These are phyloP conservation scores for Chamaecyparis obtusa DNA, from an alignment of 75 land plant genomes.

Conservation along the genomic window DNA sequence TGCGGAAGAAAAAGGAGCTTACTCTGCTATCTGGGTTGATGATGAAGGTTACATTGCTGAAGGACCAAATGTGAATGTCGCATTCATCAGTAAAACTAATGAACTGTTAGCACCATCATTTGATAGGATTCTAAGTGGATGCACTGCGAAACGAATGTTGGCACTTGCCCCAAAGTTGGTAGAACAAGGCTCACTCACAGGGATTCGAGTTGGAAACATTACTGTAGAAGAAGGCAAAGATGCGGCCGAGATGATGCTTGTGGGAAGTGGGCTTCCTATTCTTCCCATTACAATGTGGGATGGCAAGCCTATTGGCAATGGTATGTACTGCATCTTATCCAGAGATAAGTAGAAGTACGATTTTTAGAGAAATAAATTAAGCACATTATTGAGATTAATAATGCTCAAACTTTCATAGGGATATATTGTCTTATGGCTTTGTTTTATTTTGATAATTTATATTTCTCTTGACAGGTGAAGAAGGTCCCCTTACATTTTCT, in stretches of 20 bases:
- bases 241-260: constrained; percentile 84
- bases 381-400: neutral
- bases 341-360: neutral
- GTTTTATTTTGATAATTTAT: neutral
- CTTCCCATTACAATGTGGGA: constrained; percentile 80
- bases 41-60: constrained; percentile 82
- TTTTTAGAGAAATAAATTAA: neutral
- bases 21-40: constrained; percentile 87
- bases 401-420: neutral
- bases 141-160: constrained; percentile 75
- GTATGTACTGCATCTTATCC: constrained; percentile 26
- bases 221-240: constrained; percentile 64
- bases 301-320: constrained; percentile 81
- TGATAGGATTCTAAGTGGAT: constrained; percentile 85
- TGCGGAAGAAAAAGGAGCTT: constrained; percentile 81
- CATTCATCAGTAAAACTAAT: constrained; percentile 58
- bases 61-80: constrained; percentile 96
- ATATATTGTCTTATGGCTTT: neutral
- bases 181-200: constrained; percentile 42
- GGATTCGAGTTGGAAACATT: constrained; percentile 38
- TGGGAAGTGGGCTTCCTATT: constrained; percentile 76
- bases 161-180: constrained; percentile 58
- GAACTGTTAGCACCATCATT: constrained; percentile 74
- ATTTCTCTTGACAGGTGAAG: constrained; percentile 28
- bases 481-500: constrained; percentile 38